Conservation (phyloP, 495 filamentous ascomycete genomes). For the Evansstolkia leycettana region DNA sequence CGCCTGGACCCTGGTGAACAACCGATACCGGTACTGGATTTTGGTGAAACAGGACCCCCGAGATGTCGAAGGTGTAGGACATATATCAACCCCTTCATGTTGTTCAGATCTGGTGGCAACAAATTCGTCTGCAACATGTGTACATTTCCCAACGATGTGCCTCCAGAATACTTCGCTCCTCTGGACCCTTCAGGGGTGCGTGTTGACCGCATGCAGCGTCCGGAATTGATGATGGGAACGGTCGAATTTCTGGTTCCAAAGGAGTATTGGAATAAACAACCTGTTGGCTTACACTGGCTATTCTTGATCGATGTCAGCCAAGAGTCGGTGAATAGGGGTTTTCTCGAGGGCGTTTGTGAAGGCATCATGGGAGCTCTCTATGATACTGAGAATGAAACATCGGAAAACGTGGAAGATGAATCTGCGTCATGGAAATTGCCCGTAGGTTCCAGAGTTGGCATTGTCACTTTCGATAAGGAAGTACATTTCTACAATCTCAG, state of each 20-base stretch:
- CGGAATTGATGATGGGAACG: conserved; percentile 81
- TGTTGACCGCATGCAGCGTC: conserved; percentile 78
- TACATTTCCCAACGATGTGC: conserved; percentile 90
- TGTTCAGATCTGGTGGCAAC: conserved; percentile 84
- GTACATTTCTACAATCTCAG: conserved; percentile 96
- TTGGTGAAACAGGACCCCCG: conserved; percentile 83
- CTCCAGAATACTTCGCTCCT: conserved; percentile 84
- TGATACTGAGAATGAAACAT: conserved; percentile 37
- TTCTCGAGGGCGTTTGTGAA: conserved; percentile 81
- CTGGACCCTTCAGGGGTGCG: conserved; percentile 78
- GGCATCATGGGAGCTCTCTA: conserved; percentile 82
- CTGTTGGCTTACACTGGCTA: conserved; percentile 73
- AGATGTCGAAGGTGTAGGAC: conserved; percentile 87
- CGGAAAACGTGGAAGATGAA: conserved; percentile 44
- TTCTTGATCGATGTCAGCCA: conserved; percentile 90
- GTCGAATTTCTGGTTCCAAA: conserved; percentile 95
- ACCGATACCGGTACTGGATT: conserved; percentile 86
- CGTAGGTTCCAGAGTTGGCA: conserved; percentile 74
- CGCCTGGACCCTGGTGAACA: conserved; percentile 73
- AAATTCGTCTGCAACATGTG: conserved; percentile 99
- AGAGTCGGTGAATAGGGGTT: conserved; percentile 79
- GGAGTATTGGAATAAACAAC: conserved; percentile 97
- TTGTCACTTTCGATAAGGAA: conserved; percentile 90
- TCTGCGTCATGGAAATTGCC: conserved; percentile 47
- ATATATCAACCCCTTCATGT: conserved; percentile 99